These are phyloP conservation scores for Dactylis glomerata DNA, from an alignment of 176 grass and related monocot species.

Conservation along the genomic window DNA sequence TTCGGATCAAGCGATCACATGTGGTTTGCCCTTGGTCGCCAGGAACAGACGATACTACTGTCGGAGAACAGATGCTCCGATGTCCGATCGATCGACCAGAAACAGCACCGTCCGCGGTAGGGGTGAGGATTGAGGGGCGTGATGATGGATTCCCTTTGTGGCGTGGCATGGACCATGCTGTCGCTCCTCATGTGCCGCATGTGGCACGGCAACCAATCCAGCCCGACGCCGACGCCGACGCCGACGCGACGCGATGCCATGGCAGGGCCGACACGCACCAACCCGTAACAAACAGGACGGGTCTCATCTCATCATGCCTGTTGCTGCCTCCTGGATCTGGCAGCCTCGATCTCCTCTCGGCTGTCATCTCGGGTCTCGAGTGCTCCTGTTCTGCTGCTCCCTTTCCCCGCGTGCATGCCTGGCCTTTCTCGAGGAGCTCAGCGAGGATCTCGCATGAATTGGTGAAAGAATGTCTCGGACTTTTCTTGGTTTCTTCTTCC, in stretches of 20 bases:
- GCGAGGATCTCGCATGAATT: background rate
- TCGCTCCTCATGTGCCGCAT: constrained; percentile 7
- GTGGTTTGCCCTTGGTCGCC: background rate
- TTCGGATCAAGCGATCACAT: background rate
- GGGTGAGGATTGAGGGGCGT: background rate
- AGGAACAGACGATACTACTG: background rate
- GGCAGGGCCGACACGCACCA: constrained; percentile 6
- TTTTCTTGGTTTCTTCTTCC: background rate
- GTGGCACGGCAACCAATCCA: background rate
- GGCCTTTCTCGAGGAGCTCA: background rate
- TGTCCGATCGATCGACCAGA: background rate
- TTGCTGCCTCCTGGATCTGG: background rate
- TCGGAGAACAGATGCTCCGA: background rate
- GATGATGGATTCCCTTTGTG: constrained; percentile 5
- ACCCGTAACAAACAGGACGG: background rate
- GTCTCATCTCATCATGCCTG: background rate
- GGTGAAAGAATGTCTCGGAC: background rate
- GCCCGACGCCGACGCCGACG: background rate
- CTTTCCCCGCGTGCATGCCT: background rate
- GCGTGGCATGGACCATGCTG: background rate
- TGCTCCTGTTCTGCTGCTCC: background rate
- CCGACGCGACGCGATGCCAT: background rate
- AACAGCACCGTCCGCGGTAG: background rate
- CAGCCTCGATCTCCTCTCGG: background rate
- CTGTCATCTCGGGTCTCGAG: background rate